Evolutionary conservation across 768 basidiomycete species (phyloP), one percentile per base, ranked within the genome.

Genomic region (Serendipita sp.): DNA sequence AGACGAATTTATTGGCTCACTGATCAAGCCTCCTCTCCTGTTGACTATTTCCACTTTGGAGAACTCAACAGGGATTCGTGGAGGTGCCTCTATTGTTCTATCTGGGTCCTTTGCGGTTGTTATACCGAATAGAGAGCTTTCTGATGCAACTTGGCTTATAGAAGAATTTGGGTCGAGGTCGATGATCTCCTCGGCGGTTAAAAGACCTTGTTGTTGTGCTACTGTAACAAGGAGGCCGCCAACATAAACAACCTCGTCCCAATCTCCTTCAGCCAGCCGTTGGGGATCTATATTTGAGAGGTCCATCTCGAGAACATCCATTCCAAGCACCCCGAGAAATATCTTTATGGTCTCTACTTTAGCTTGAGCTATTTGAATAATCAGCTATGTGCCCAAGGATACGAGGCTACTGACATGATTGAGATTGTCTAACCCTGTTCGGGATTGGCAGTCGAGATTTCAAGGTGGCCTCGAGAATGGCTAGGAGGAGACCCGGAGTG

Each of bases 251-350:
- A 82, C 78, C 69, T 89, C 88, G 16, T 83, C 80, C 78, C 80
- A 80, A 62, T 79, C 81, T 0, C 88, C 87, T 2, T 76, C 73
- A 0, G 86, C 88, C 3, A 90, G 78, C 38, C 76, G 75, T 34
- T 81, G 74, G 0, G 87, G 87, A 66, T 90, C 87, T 41, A 89
- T 72, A 38, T 78, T 76, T 66, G 80, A 81, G 7, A 89, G 75
- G 0, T 86, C 87, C 3, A 89, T 79, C 66, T 86, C 83, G 13
- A 89, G 70, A 41, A 89, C 73, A 67, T 89, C 87, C 35, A 76
- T 79, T 66, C 87, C 84, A 3, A 90, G 76, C 3, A 88, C 80
- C 1, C 88, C 88, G 4, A 90, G 77, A 64, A 91, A 86, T 2
- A 89, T 76, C 69, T 89, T 88, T 78, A 86, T 84, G 37, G 80